Base-by-base conservation (phyloP, 768 basidiomycete species). In the Agaricus subrufescens region DNA sequence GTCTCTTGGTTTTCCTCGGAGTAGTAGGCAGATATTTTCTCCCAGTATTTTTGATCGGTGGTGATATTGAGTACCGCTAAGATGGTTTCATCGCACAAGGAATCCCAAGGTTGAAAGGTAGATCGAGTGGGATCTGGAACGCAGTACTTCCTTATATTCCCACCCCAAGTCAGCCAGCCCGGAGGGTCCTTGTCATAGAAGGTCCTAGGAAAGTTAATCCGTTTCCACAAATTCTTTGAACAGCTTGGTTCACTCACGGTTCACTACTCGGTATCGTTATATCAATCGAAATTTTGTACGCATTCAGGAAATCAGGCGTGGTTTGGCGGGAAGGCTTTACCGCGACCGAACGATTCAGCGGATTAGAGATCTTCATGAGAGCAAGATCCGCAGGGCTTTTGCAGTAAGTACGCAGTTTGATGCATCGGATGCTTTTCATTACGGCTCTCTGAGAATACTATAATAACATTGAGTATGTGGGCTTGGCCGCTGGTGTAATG, bases 371-470 rank as follows among this genome's bases (percentile, higher is more conserved):
- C 42, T 77, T 77, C 60, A 80, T 81, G 4, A 89, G 68, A 9
- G 82, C 80, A 15, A 94, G 71, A 57, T 86, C 85, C 38, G 75
- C 71, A 31, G 82, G 75, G 11, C 75, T 73, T 1, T 66, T 69
- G 58, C 83, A 84, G 48, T 84, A 80, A 1, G 91, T 88, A 44
- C 91, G 81, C n/a, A 95, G 64, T 70, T 94, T 94, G 71, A 94
- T 76, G 66, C 85, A 84, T 52, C 88, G 83, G 6, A 87, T 74
- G 29, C 82, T 78, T 67, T 93, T 93, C 77, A 91, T 88, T 11
- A 90, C 70, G 1, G 86, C 88, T 58, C 88, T 79, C 66, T 86
- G 84, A 3, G 84, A 78, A 73, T 87, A 87, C 86, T 89, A 45
- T 11, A 37, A 43, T 46, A 12, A 4, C 48, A 42, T 27, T 26